Percentiles rank a stretch among this genome's conserved stretches.
Evolutionary conservation across 2,329 filamentous ascomycete species (phyloP).

Genomic region (Aspergillus clavatus): DNA sequence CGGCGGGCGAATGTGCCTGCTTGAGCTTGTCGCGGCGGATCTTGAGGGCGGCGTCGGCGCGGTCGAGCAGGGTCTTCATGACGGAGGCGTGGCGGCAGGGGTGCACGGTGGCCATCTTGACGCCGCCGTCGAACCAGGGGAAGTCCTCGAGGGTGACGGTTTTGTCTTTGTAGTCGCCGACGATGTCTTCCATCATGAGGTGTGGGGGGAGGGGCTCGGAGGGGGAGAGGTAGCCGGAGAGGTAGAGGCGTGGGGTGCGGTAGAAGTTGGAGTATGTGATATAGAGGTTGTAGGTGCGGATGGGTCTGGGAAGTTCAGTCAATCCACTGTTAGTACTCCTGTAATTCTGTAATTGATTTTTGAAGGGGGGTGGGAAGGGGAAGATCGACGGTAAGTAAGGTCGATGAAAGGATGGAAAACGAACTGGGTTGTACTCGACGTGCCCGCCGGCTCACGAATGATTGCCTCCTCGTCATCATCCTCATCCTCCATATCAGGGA

Average conservation of each 20-base stretch:
- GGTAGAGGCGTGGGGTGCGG: slow-evolving; percentile 88
- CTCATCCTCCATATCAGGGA: slow-evolving; percentile 97
- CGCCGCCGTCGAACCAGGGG: slow-evolving; percentile 81
- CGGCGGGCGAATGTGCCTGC: slow-evolving; percentile 49
- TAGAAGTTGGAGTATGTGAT: slow-evolving; percentile 98
- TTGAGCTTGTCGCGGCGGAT: slow-evolving; percentile 77
- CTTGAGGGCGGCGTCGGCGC: slow-evolving; percentile 88
- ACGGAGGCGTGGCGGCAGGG: slow-evolving; percentile 96
- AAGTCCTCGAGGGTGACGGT: slow-evolving; percentile 98
- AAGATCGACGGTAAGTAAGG: slow-evolving; percentile 1
- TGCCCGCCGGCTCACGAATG: slow-evolving; percentile 65
- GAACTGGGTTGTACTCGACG: slow-evolving; percentile 51
- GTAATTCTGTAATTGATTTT: too few relatives aligned
- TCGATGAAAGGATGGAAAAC: slow-evolving; percentile 24
- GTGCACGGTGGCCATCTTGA: slow-evolving; percentile 96
- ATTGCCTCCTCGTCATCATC: slow-evolving; percentile 93
- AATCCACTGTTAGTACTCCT: slow-evolving; percentile 49
- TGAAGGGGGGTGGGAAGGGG: neutral
- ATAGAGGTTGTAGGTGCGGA: slow-evolving; percentile 95
- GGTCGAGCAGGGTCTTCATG: slow-evolving; percentile 96
- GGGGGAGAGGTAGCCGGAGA: slow-evolving; percentile 78
- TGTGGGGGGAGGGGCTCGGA: slow-evolving; percentile 77
- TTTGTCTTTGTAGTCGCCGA: slow-evolving; percentile 96
- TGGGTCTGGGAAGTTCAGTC: slow-evolving; percentile 39
- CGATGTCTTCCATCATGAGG: slow-evolving; percentile 93